phyloP scores from a whole-genome alignment of 148 eudicot species.

The Bassia scoparia region DNA sequence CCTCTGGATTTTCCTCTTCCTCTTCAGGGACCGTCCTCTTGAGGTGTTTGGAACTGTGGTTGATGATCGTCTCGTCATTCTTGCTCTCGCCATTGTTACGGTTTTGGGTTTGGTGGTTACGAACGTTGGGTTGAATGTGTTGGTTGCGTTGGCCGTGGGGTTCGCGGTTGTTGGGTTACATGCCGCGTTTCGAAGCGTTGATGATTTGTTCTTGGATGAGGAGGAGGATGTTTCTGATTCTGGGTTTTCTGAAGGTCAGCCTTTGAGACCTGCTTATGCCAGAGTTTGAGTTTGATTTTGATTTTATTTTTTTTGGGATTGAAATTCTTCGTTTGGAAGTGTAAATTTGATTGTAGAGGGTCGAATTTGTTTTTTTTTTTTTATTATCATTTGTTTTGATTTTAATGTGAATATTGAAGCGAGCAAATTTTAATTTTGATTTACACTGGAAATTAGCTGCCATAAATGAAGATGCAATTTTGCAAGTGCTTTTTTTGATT shows the following conservation, averaged over 20 bases:
- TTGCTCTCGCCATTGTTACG: conserved; percentile 40
- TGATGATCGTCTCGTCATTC: conserved; percentile 53
- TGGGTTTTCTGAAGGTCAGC: conserved; percentile 46
- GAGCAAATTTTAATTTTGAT: no score
- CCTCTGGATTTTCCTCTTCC: conserved; percentile 52
- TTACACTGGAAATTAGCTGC: no score
- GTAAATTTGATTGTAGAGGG: not conserved
- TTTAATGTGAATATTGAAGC: no score
- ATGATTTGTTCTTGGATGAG: conserved; percentile 62
- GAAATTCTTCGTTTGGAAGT: not conserved
- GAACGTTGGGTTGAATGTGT: conserved; percentile 53
- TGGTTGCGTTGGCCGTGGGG: conserved; percentile 43
- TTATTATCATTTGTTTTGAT: no score
- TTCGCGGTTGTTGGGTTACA: conserved; percentile 45
- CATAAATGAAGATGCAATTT: no score
- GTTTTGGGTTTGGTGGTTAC: conserved; percentile 54
- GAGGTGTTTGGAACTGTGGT: conserved; percentile 23
- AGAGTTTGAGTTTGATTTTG: conserved; percentile 20
- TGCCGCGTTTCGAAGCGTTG: conserved; percentile 45
- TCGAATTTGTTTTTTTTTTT: not conserved
- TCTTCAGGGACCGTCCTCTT: conserved; percentile 43
- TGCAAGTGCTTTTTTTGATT: no score
- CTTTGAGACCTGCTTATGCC: conserved; percentile 28
- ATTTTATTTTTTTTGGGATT: no score
- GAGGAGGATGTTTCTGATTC: conserved; percentile 44